Base-by-base conservation (phyloP, 257 asterid species). In the Thymus quinquecostatus region DNA sequence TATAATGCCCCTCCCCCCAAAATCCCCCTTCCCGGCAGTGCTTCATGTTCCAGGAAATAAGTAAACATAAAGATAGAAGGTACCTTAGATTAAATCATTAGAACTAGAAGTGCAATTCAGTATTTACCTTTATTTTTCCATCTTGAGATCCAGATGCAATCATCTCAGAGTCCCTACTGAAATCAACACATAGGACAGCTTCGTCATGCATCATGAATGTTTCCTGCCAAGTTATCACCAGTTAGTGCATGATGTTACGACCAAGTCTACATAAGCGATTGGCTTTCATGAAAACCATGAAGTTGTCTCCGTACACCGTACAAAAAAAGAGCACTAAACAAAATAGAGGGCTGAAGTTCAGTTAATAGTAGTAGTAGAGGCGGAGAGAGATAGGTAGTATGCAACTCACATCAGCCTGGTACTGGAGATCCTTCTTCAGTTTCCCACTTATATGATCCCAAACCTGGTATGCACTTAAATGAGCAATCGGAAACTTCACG, bases 151-250 rank as follows among this genome's bases (percentile, higher is more conserved):
- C 99, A 78, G 97, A 89, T 44, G 95, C 99, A 81, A 94, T 87
- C 96, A 94, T 83, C 86, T 94, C 97, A 38, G 99, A 94, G 84
- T 94, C 99, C 78, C 96, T 83, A 80, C 99, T 94, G 81, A 94
- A 94, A 78, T 94, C 96, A 81, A 91, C 92, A 82, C 92, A 91
- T 13, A 91, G 90, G 74, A 94, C 97, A 59, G 97, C 83, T 60
- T 89, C 99, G 76, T 94, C 97, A 70, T 94, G 97, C 99, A 94
- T 94, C 99, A 94, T 94, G 79, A 91, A 91, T 8, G 86, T 86
- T 83, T 94, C 99, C 99, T 94, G 88, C 79, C 85, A 81, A 67
- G 68, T 76, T 49, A 57, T 75, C 68, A 68, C 45, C 58, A 72
- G 75, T 61, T 49, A 75, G 79, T 28, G 70, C 56, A 70, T 73